Evolutionary conservation across 2,329 filamentous ascomycete genomes (phyloP), one percentile per base, ranked within the genome.

Genomic region (Epicoccum sorghinum): DNA sequence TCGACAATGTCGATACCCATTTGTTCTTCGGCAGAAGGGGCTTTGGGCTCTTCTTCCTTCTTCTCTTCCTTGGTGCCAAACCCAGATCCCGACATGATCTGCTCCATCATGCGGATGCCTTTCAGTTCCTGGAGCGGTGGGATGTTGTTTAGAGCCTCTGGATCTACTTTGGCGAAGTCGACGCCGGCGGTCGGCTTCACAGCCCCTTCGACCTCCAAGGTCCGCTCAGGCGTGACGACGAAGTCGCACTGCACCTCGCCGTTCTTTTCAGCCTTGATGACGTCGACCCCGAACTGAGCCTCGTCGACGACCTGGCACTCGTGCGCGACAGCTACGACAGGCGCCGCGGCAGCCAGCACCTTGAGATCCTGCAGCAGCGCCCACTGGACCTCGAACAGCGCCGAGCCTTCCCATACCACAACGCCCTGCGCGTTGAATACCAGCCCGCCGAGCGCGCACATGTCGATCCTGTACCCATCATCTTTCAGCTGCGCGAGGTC

Each of bases 321-420:
- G 58, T 80, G 78, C 7, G 74, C 76, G 5, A 79, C 49, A 5
- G 71, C 73, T 2, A 74, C 62, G 3, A 73, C 72, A 0, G 64
- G 61, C 4, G 70, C 69, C 2, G 57, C 40, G 5, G 42, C 12
- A 4, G 47, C 48, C 6, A 79, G 63, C 9, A 71, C 57, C 4
- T 70, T 67, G 10, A 75, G 58, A 14, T 71, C 67, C 24, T 65
- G 69, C 24, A 79, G 60, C 61, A 80, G 71, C 1, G 65, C 75
- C 76, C 75, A 80, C 51, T 78, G 77, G 6, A 79, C 66, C 41
- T 79, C 77, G 39, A 79, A 79, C 39, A 75, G 70, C 9, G 75
- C 71, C 40, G 74, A 69, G 0, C 76, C 77, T 53, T 78, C 77
- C 33, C 75, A 76, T 24, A 79, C 69, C 6, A 75, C 60, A 4